phyloP scores from a whole-genome alignment of 257 asterid genomes.

The Nemophila menziesii region DNA sequence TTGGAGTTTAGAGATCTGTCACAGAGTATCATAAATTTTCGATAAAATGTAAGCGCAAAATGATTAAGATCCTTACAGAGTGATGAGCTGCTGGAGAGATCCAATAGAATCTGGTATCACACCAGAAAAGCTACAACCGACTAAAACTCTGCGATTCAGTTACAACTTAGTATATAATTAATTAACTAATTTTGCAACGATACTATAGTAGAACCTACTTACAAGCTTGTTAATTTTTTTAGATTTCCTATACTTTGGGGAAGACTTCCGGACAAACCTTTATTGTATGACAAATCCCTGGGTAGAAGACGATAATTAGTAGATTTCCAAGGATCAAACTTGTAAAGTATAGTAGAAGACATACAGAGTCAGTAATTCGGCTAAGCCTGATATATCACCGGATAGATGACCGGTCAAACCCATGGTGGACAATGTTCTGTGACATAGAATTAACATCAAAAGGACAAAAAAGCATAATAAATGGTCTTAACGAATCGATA shows the following conservation, averaged over 20 bases:
- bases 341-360: not conserved
- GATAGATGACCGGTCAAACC: constrained; percentile 47
- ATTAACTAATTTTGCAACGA: not conserved
- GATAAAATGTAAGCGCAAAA: no score
- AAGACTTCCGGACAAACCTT: constrained; percentile 53
- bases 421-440: constrained; percentile 57
- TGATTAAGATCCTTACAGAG: constrained; percentile 41
- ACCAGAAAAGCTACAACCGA: constrained; percentile 80
- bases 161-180: constrained; percentile 1
- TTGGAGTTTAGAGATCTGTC: constrained; percentile 71
- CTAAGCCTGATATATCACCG: constrained; percentile 45
- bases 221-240: constrained; percentile 58
- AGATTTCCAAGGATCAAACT: not conserved
- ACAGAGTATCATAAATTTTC: no score
- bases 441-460: constrained; percentile 6
- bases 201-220: constrained; percentile 19
- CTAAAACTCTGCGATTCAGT: constrained; percentile 44
- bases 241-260: constrained; percentile 56
- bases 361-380: not conserved
- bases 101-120: constrained; percentile 63
- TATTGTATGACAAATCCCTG: constrained; percentile 87
- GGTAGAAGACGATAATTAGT: constrained; percentile 1
- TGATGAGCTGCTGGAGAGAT: constrained; percentile 38
- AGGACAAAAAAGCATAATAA: not conserved
- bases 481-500: not conserved